phyloP scores from a whole-genome alignment of 331 rosid genomes.

The Malus hybrid region DNA sequence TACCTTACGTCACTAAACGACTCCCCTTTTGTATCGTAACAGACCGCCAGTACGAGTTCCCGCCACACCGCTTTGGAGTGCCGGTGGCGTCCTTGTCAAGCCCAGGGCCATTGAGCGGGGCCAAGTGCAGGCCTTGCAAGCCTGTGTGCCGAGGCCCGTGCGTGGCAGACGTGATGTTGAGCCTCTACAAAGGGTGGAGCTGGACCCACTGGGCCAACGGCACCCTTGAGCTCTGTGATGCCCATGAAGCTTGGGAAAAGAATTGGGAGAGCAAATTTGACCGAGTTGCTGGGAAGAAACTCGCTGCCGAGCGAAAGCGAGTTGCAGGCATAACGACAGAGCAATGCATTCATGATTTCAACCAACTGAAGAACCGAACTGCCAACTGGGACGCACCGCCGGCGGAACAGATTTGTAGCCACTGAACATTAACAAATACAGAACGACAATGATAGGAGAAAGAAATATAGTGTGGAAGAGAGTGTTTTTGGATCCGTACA shows the following conservation, averaged over 20 bases:
- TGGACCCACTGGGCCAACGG: constrained; percentile 77
- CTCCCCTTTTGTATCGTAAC: constrained; percentile 78
- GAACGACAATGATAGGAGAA: background rate
- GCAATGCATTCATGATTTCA: constrained; percentile 38
- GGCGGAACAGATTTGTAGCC: constrained; percentile 33
- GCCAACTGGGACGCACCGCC: constrained; percentile 58
- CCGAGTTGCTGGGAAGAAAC: constrained; percentile 33
- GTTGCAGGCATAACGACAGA: constrained; percentile 21
- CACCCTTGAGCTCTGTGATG: constrained; percentile 54
- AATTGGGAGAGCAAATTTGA: constrained; percentile 66
- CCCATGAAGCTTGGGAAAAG: constrained; percentile 48
- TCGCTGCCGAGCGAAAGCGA: constrained; percentile 29
- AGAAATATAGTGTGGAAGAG: background rate
- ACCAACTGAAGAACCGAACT: constrained; percentile 24
- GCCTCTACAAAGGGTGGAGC: constrained; percentile 74
- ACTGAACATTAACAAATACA: background rate
- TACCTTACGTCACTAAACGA: constrained; percentile 23
- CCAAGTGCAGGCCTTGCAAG: constrained; percentile 78
- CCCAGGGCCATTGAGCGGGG: constrained; percentile 73
- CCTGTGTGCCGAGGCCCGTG: constrained; percentile 53
- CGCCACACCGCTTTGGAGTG: constrained; percentile 58
- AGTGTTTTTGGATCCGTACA: background rate
- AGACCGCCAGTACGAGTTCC: constrained; percentile 62
- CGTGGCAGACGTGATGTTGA: constrained; percentile 49
- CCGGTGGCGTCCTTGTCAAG: constrained; percentile 82